Evolutionary conservation across 2,329 filamentous ascomycete species (phyloP).

Genomic region (Claviceps maximensis): DNA sequence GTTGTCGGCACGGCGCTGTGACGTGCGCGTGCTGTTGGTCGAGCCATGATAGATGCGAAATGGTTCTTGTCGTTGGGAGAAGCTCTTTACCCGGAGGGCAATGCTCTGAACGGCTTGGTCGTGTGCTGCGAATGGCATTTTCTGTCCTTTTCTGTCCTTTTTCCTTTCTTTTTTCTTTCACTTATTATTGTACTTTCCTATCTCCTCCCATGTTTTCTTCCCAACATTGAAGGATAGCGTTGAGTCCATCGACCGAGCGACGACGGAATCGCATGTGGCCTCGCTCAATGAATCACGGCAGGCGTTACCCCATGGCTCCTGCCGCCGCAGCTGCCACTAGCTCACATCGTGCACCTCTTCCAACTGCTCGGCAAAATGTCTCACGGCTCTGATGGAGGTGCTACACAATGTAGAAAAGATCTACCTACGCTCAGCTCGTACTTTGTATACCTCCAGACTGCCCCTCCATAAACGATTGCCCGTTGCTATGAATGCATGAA

Average conservation of each 20-base stretch:
- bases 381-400: too few species aligned
- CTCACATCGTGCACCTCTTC: too few species aligned
- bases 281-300: not conserved
- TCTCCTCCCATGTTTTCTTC: not conserved
- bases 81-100: constrained; percentile 28
- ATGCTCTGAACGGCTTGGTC: constrained; percentile 29
- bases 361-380: not conserved
- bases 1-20: constrained; percentile 22
- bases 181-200: not conserved
- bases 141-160: not conserved
- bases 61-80: constrained; percentile 31
- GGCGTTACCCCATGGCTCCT: not conserved
- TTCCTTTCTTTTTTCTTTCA: not conserved
- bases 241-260: not conserved
- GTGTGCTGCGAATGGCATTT: constrained; percentile 25
- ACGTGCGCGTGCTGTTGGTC: constrained; percentile 60
- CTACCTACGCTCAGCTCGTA: too few species aligned
- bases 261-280: not conserved
- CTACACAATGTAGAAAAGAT: too few species aligned
- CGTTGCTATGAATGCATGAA: not conserved
- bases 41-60: constrained; percentile 69
- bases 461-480: not conserved
- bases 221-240: not conserved
- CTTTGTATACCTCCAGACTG: too few species aligned
- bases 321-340: not conserved